phyloP scores from a whole-genome alignment of 805 yeast genomes.

The Monosporozyma solicola region DNA sequence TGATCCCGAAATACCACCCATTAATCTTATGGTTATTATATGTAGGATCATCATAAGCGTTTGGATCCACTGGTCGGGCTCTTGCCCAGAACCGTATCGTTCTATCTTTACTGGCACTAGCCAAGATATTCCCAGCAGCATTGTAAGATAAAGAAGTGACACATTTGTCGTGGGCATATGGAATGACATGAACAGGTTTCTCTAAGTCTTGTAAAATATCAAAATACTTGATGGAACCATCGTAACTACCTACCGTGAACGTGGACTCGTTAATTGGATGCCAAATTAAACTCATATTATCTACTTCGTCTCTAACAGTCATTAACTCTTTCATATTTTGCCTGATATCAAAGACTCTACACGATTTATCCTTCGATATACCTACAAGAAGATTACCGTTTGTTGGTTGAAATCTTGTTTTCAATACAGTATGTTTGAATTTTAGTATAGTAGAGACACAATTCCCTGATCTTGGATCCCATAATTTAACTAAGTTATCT shows the following conservation, averaged over 20 bases:
- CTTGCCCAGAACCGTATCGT: constrained; percentile 92
- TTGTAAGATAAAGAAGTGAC: constrained; percentile 85
- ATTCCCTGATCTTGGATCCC: constrained; percentile 86
- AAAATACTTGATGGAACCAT: constrained; percentile 78
- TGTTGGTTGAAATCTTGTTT: constrained; percentile 74
- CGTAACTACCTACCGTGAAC: constrained; percentile 79
- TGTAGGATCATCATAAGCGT: constrained; percentile 70
- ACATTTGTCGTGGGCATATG: constrained; percentile 91
- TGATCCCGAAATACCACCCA: constrained; percentile 46
- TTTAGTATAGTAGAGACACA: constrained; percentile 79
- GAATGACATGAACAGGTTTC: constrained; percentile 51
- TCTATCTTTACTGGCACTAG: constrained; percentile 91
- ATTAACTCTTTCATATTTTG: constrained; percentile 64
- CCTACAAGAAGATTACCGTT: constrained; percentile 73
- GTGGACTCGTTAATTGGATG: constrained; percentile 79
- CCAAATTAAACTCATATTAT: constrained; percentile 82
- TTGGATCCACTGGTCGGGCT: constrained; percentile 81
- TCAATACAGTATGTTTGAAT: constrained; percentile 88
- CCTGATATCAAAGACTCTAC: constrained; percentile 79
- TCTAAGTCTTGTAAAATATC: constrained; percentile 33
- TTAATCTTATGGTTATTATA: constrained; percentile 58
- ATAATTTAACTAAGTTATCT: constrained; percentile 82
- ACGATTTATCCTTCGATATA: constrained; percentile 80
- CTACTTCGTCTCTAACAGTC: constrained; percentile 73
- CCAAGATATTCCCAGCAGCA: constrained; percentile 84